phyloP scores from a whole-genome alignment of 75 land plant species.

The Cupressus sempervirens region DNA sequence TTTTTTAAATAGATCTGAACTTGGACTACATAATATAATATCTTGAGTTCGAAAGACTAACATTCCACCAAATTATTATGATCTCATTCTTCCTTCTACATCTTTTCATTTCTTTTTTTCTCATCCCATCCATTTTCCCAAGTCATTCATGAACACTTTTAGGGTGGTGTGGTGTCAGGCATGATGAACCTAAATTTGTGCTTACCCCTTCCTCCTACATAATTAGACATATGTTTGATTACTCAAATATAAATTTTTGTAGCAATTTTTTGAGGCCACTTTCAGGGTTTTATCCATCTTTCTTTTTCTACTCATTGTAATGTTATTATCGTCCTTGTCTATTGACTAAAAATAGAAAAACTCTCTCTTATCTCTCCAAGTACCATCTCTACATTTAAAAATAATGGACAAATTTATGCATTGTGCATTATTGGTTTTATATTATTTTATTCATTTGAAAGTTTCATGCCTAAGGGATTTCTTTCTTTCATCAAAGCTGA shows the following conservation, averaged over 20 bases:
- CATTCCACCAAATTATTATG: not conserved
- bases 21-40: not conserved
- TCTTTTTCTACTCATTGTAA: not conserved
- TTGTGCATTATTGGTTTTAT: not conserved
- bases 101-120: not conserved
- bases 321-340: not conserved
- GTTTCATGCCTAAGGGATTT: not conserved
- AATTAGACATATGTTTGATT: no score
- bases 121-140: not conserved
- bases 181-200: no score
- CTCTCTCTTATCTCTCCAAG: not conserved
- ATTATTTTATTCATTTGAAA: not conserved
- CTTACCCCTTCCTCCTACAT: not conserved
- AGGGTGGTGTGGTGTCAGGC: no score
- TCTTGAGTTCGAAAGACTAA: not conserved
- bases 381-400: not conserved
- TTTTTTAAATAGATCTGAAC: not conserved
- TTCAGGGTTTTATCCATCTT: not conserved
- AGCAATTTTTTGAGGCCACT: not conserved
- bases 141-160: no score
- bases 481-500: not conserved
- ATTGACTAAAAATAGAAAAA: no score
- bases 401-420: not conserved
- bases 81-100: not conserved
- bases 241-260: not conserved